These are phyloP conservation scores for Panellus pusillus DNA, from an alignment of 768 basidiomycete genomes.

Conservation along the genomic window DNA sequence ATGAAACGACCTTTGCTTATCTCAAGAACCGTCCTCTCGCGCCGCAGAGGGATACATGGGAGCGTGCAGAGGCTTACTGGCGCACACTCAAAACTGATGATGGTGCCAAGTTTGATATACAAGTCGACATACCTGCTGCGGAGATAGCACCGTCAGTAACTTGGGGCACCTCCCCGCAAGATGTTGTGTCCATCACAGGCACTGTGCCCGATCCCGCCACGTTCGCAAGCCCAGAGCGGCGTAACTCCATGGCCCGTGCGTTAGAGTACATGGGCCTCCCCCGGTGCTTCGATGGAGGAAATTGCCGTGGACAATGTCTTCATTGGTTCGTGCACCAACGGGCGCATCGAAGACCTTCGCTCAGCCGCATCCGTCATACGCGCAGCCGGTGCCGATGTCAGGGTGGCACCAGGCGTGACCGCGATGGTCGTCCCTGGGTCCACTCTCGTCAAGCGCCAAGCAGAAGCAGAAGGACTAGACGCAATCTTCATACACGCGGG, in stretches of 20 bases:
- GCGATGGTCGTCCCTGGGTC: constrained; percentile 96
- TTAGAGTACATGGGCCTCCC: constrained; percentile 84
- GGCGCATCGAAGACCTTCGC: constrained; percentile 89
- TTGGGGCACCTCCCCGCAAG: constrained; percentile 92
- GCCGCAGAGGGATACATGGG: constrained; percentile 84
- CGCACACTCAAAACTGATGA: constrained; percentile 73
- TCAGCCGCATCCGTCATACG: constrained; percentile 80
- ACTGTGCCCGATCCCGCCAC: constrained; percentile 72
- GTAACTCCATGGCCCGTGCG: constrained; percentile 68
- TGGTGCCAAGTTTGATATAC: constrained; percentile 80
- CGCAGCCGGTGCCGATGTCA: constrained; percentile 68
- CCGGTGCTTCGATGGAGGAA: constrained; percentile 76
- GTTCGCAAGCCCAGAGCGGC: constrained; percentile 62
- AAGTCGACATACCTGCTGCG: constrained; percentile 73
- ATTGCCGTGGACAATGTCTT: constrained; percentile 85
- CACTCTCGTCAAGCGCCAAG: constrained; percentile 84
- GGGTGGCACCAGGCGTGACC: constrained; percentile 70
- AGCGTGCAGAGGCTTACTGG: constrained; percentile 83
- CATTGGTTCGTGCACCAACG: constrained; percentile 93
- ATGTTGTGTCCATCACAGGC: constrained; percentile 81
- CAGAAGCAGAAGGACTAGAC: constrained; percentile 86
- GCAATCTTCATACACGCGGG: constrained; percentile 84
- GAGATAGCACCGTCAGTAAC: constrained; percentile 89
- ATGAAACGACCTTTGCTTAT: constrained; percentile 84
- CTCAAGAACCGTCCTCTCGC: constrained; percentile 78